A percentile compares a stretch with the other conserved stretches of the same genome.
These are phyloP conservation scores for Artemisia tridentata DNA, from an alignment of 129 eudicot species.

Conservation along the genomic window DNA sequence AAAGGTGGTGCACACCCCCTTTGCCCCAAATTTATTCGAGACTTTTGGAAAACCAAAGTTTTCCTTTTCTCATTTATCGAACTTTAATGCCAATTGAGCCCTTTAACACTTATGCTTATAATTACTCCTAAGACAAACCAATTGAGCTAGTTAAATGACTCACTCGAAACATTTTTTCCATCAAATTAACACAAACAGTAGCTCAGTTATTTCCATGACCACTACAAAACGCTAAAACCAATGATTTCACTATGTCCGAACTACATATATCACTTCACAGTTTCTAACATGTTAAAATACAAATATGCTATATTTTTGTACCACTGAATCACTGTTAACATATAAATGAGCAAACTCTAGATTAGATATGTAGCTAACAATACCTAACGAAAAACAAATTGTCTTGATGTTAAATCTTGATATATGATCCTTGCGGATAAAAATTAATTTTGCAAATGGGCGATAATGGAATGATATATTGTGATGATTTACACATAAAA, in stretches of 20 bases:
- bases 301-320: not conserved
- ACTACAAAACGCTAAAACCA: not conserved
- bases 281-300: not conserved
- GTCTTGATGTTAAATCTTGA: not conserved
- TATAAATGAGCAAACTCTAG: not conserved
- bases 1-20: not conserved
- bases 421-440: not conserved
- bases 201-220: conserved; percentile 12
- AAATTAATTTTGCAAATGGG: not conserved
- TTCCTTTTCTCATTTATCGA: not conserved
- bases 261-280: not conserved
- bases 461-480: too few relatives aligned
- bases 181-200: not conserved
- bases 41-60: too few relatives aligned
- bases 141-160: not conserved
- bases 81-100: too few relatives aligned
- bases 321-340: not conserved
- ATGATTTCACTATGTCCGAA: not conserved
- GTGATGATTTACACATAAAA: too few relatives aligned
- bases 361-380: too few relatives aligned
- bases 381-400: not conserved
- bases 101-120: not conserved
- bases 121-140: not conserved
- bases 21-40: conserved; percentile 4
- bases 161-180: not conserved